Percentiles rank a stretch among this genome's conserved stretches.
These are phyloP conservation scores for Mucor indicus DNA, from an alignment of 371 early-diverging fungal genomes.

Conservation along the genomic window DNA sequence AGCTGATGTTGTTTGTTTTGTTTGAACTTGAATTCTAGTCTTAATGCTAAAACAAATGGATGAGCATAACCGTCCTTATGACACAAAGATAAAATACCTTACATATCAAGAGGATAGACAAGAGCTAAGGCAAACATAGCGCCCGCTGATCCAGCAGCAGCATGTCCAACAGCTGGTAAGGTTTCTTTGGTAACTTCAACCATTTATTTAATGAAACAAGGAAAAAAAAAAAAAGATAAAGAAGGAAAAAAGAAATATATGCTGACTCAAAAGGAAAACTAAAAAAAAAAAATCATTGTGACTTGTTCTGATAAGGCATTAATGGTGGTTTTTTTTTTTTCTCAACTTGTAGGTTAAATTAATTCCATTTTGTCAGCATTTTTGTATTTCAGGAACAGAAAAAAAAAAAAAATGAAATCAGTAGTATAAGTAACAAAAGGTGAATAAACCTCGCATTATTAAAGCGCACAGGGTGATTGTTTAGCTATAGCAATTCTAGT, in stretches of 20 bases:
- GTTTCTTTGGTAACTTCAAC: conserved; percentile 53
- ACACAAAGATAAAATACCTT: conserved; percentile 23
- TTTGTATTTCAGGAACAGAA: too few species aligned
- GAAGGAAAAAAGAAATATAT: conserved; percentile 6
- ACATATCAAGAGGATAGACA: conserved; percentile 96
- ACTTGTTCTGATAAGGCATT: too few species aligned
- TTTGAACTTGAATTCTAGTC: conserved; percentile 91
- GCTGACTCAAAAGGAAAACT: too few species aligned
- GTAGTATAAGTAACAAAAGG: too few species aligned
- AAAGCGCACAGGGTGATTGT: too few species aligned
- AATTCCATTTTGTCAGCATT: too few species aligned
- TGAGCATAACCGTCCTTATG: background rate
- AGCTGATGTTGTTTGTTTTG: conserved; percentile 33
- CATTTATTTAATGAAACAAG: conserved; percentile 21
- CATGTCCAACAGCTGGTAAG: conserved; percentile 87
- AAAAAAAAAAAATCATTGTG: too few species aligned
- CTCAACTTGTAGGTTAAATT: too few species aligned
- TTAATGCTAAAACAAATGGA: conserved; percentile 68
- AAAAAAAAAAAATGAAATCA: too few species aligned
- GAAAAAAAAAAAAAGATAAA: conserved; percentile 10
- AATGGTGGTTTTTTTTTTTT: background rate
- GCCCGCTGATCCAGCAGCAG: conserved; percentile 89
- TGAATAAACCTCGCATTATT: too few species aligned
- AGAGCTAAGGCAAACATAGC: conserved; percentile 87
- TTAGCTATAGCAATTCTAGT: too few species aligned